These are phyloP conservation scores for Oryza punctata DNA, from an alignment of 176 grass and related monocot genomes.

Conservation along the genomic window DNA sequence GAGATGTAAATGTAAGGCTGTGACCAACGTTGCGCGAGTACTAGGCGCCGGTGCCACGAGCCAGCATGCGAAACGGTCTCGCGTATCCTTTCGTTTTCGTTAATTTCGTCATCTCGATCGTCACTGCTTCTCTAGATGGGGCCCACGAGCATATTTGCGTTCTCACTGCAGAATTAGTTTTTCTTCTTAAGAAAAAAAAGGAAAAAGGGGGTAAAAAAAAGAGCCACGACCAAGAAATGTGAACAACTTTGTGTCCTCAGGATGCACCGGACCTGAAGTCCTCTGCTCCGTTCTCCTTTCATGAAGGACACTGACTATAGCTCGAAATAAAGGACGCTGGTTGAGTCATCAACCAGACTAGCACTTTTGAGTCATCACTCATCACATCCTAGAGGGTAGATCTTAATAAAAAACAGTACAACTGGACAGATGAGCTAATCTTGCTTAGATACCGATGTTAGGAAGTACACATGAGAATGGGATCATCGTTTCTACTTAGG, in stretches of 20 bases:
- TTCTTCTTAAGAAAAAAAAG: background rate
- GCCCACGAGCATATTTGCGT: slow-evolving; percentile 20
- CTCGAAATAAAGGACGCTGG: background rate
- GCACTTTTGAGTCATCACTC: background rate
- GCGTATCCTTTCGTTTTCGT: background rate
- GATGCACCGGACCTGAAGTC: background rate
- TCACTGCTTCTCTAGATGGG: background rate
- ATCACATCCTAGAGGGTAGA: background rate
- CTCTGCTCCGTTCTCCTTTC: background rate
- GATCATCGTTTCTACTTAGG: background rate
- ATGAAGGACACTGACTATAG: background rate
- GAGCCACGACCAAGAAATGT: background rate
- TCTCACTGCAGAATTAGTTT: background rate
- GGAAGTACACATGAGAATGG: background rate
- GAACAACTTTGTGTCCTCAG: background rate
- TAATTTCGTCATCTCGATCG: background rate
- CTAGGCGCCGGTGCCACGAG: background rate
- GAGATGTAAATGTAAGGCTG: slow-evolving; percentile 18
- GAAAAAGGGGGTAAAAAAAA: background rate
- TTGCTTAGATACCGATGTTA: slow-evolving; percentile 18
- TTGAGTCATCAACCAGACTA: background rate
- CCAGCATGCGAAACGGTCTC: background rate
- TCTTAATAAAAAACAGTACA: background rate
- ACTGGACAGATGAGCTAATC: background rate
- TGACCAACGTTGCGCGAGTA: slow-evolving; percentile 7